Evolutionary conservation across 2,329 filamentous ascomycete genomes (phyloP), one percentile per base, ranked within the genome.

Genomic region (Pyrenochaeta sp.): DNA sequence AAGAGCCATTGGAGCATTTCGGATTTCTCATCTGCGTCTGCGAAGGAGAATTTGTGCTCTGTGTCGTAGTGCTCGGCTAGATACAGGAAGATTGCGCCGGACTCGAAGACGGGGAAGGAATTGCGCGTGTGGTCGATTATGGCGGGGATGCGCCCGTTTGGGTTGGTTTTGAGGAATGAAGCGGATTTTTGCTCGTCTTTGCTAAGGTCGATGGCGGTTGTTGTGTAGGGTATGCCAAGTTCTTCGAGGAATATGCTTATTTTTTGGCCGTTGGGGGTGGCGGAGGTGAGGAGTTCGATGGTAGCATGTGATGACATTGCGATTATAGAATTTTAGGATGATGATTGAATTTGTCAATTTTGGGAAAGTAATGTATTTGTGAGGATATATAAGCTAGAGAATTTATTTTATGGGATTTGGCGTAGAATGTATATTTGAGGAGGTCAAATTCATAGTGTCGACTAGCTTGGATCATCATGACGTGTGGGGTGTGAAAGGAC

Each of bases 221-320:
- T 54, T 8, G 47, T 66, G 58, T 70, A 68, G 3, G 64, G 59
- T 30, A 72, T 72, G 52, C 88, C 88, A 2, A 96, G 84, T 79
- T 96, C 92, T 80, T 95, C 91, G 6, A 91, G 84, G 67, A 91
- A 84, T 65, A 96, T 94, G 54, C 90, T 91, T 57, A 91, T 86
- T 78, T 96, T 96, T 82, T 94, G 89, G 61, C 92, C 92, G 78
- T 96, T 96, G 50, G 93, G 91, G 39, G 92, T 96, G 68, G 87
- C 84, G n/a, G 85, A 82, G 24, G 92, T 96, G 79, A 93, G 93
- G 37, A 96, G 86, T 50, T 89, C 90, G 67, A 95, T 76, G 22
- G 52, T 56, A 10, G 59, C 54, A 22, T 10, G 9, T 36, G 61
- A 22, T 1, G 54, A n/a, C 51, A 83, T 83, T 9, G 37, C 50